Evolutionary conservation across 2,329 filamentous ascomycete species (phyloP), one percentile per base, ranked within the genome.

Genomic region (Aspergillaceae sp.): DNA sequence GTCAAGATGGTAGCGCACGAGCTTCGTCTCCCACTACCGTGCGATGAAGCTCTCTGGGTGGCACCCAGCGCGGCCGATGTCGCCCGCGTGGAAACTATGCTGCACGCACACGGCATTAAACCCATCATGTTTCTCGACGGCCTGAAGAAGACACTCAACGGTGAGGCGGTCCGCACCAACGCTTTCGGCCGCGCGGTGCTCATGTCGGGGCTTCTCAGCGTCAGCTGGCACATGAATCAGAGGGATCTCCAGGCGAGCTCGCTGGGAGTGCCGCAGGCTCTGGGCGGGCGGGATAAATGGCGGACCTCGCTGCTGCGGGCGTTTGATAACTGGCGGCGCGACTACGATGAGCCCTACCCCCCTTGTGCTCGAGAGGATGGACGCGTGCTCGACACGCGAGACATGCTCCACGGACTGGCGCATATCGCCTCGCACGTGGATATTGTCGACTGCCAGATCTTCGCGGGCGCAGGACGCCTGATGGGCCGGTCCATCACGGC

Each of bases 361-460:
- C 4, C 70, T 59, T 48, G 59, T 55, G 43, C 62, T 74, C 2
- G 71, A 74, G 81, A 84, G 57, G 80, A 86, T 50, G 19, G 19
- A 2, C 83, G 83, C 56, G 83, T 94, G 29, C 91, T 92, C 56
- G 88, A 96, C 63, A 89, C 85, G 51, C 81, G 88, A 19, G 94
- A 86, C 2, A 91, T 95, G 29, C 74, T 97, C 40, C 90, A 97
- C 61, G 88, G 94, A 58, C 74, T 98, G 8, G 92, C 92, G 0
- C 92, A 97, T 65, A 96, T 98, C 87, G 88, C 89, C 3, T 95
- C 95, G 78, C 89, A 97, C 61, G 89, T 94, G 27, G 91, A 97
- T 61, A 88, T 97, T 45, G 87, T 94, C n/a, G 91, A 97, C 64
- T 91, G 89, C 59, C 91, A 97, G 67, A 94, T 97, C 54, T 96